These are phyloP conservation scores for Closterium sp. DNA, from an alignment of 139 green algal genomes.

Conservation along the genomic window DNA sequence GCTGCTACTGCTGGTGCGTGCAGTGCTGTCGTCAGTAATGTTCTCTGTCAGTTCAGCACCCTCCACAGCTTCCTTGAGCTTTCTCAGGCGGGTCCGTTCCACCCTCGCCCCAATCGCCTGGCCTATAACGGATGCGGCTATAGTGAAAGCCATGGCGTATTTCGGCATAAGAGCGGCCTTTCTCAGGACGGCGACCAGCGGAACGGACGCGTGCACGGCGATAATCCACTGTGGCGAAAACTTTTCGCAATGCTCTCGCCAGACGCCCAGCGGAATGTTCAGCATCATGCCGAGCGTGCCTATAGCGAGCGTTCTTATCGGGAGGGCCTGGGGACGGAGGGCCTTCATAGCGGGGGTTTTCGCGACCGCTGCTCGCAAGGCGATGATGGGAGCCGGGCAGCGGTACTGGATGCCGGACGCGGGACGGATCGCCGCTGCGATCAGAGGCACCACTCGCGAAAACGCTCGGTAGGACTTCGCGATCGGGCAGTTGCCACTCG, in stretches of 20 bases:
- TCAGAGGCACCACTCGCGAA: slow-evolving; percentile 5
- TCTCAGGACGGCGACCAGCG: slow-evolving; percentile 81
- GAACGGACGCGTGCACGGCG: slow-evolving; percentile 82
- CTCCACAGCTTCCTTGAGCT: neutral
- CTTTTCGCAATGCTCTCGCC: slow-evolving; percentile 79
- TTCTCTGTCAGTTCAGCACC: neutral
- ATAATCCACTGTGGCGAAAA: slow-evolving; percentile 83
- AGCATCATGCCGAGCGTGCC: slow-evolving; percentile 54
- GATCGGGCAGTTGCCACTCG: slow-evolving; percentile 42
- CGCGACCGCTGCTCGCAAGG: slow-evolving; percentile 69
- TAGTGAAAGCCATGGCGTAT: slow-evolving; percentile 74
- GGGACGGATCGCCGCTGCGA: slow-evolving; percentile 8
- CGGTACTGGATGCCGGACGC: slow-evolving; percentile 53
- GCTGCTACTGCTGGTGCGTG: neutral
- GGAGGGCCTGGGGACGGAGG: slow-evolving; percentile 68
- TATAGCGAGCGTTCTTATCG: slow-evolving; percentile 52
- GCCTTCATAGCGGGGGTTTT: slow-evolving; percentile 61
- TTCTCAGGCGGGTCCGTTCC: slow-evolving; percentile 7
- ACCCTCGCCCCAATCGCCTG: slow-evolving; percentile 55
- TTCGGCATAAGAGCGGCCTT: slow-evolving; percentile 85
- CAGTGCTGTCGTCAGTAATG: neutral
- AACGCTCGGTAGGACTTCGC: slow-evolving; percentile 31
- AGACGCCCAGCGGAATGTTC: slow-evolving; percentile 80
- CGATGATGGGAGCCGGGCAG: slow-evolving; percentile 75
- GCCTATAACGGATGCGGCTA: slow-evolving; percentile 66